phyloP scores from a whole-genome alignment of 2,329 filamentous ascomycete species.

The Colletotrichum tabaci region DNA sequence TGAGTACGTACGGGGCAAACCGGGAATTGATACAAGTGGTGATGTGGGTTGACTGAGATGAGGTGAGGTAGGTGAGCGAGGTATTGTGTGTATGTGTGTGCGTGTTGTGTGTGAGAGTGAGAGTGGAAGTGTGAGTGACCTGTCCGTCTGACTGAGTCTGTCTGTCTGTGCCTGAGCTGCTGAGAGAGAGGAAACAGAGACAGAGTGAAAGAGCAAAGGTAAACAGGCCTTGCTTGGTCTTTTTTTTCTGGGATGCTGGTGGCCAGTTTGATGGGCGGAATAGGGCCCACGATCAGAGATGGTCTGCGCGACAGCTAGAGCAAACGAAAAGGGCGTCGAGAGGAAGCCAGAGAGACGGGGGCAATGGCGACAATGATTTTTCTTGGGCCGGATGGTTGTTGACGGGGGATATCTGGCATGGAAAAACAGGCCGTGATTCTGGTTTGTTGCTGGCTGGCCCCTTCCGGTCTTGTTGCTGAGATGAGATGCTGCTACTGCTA shows the following conservation, averaged over 20 bases:
- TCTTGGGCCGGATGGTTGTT: conserved; percentile 12
- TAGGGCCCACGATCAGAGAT: conserved; percentile 4
- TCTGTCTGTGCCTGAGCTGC: conserved; percentile 15
- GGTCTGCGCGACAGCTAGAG: conserved; percentile 5
- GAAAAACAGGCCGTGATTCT: conserved; percentile 9
- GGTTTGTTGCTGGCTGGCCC: conserved; percentile 24
- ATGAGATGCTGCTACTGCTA: neutral
- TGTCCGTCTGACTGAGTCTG: neutral
- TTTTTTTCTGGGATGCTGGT: neutral
- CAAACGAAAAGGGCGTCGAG: conserved; percentile 2
- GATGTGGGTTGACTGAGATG: conserved; percentile 41
- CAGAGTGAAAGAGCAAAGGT: too few relatives aligned
- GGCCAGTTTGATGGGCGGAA: conserved; percentile 2
- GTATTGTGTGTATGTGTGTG: conserved; percentile 1
- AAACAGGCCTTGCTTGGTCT: neutral
- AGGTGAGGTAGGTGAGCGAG: conserved; percentile 6
- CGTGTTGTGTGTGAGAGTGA: conserved; percentile 3
- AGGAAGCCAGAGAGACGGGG: conserved; percentile 12
- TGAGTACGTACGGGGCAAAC: conserved; percentile 4
- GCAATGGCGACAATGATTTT: conserved; percentile 28
- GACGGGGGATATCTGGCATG: conserved; percentile 24
- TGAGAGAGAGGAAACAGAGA: conserved; percentile 4
- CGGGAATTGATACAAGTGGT: conserved; percentile 41
- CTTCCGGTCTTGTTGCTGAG: conserved; percentile 40
- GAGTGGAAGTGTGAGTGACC: neutral